Base-by-base conservation (phyloP, 1,139 yeast genomes). In the Suhomyces kunorum region DNA sequence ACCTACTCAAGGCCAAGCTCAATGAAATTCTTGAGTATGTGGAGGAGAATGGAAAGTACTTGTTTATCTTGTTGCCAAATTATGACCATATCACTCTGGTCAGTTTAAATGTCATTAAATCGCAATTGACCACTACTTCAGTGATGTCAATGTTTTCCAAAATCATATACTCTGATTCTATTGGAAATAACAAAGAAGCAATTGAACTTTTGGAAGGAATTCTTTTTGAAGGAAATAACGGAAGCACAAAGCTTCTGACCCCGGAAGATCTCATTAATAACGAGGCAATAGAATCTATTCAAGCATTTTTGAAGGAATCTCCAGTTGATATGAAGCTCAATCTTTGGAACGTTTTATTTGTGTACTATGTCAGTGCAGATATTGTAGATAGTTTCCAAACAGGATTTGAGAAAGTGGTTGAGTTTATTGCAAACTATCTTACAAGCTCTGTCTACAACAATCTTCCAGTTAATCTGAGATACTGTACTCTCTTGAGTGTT, bases 291-390 rank as follows among this genome's bases (percentile, higher is more conserved):
- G 20, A 39, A 2, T 79, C 88, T 4, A 80, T 87, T 56, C 68
- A 72, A 18, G 59, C 65, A 13, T 88, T 88, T 51, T 67, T 92
- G 15, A 64, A 67, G 2, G 67, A 68, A 11, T 81, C 95, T 0
- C 78, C 92, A 0, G 68, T 84, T 15, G 83, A 81, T 27, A 74
- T 89, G 61, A 79, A 77, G 41, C 64, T 88, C 27, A 81, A 81
- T 42, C 64, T 92, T 3, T 90, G 98, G 97, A 78, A 79, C 33
- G 71, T 87, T 17, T 65, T 92, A 13, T 71, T 87, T 30, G 79
- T 77, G 47, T 78, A 78, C 40, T 88, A 87, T 51, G 62, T 69
- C 7, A 66, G 63, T 9, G 59, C 64, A 5, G 61, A 69, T 0
- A 67, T 78, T 33, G 43, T 66, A 11, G 51, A 50, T 0, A 68